Percentiles rank a stretch among this genome's conserved stretches.
Evolutionary conservation across 1,284 basidiomycete species (phyloP).

Genomic region (Puccinia horiana): DNA sequence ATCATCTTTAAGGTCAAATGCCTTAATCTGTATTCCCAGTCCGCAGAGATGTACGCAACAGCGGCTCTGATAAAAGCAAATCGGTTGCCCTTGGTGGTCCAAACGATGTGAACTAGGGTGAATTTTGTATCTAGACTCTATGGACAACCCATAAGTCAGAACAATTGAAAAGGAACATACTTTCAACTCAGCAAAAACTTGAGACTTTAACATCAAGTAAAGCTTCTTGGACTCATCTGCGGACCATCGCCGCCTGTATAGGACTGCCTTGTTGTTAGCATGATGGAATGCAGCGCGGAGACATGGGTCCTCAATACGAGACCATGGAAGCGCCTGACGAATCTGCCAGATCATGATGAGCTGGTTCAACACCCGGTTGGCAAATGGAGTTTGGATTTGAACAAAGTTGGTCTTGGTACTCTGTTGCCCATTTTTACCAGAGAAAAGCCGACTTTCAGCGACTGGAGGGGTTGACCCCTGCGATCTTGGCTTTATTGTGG

Average conservation of each 20-base stretch:
- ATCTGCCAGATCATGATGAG: constrained; percentile 4
- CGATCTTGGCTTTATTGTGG: background rate
- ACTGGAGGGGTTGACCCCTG: background rate
- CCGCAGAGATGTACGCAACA: background rate
- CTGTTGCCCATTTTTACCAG: background rate
- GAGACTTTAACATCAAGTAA: background rate
- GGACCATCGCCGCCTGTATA: background rate
- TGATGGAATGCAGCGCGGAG: background rate
- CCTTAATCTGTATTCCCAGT: background rate
- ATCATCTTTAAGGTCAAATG: constrained; percentile 5
- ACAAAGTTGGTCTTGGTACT: background rate
- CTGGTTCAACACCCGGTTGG: constrained; percentile 14
- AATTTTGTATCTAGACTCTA: background rate
- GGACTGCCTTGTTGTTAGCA: background rate
- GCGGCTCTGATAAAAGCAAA: background rate
- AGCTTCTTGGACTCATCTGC: too few relatives aligned
- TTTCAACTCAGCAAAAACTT: background rate
- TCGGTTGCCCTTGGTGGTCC: constrained; percentile 4
- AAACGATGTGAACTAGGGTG: background rate
- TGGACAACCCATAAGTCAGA: background rate
- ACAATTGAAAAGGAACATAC: background rate
- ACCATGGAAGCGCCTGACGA: constrained; percentile 6
- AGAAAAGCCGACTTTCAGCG: background rate
- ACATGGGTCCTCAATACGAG: constrained; percentile 6
- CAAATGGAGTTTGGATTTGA: background rate